A percentile compares a stretch with the other conserved stretches of the same genome.
These are phyloP conservation scores for Hemisphaericaspora subhashii DNA, from an alignment of 1,139 yeast species.

Conservation along the genomic window DNA sequence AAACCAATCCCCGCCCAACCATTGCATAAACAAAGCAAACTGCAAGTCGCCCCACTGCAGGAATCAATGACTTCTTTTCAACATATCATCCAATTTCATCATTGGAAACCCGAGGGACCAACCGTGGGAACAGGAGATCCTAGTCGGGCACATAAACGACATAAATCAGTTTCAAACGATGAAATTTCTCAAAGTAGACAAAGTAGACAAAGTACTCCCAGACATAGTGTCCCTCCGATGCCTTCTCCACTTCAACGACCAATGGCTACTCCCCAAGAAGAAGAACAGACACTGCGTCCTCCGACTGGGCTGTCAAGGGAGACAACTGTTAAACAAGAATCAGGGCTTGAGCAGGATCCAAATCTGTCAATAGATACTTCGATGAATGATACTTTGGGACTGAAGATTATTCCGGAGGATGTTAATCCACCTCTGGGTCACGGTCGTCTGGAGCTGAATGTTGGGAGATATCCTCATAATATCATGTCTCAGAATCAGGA, in stretches of 20 bases:
- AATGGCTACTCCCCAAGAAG: no score
- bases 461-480: slow-evolving; percentile 22
- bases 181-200: neutral
- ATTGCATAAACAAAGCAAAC: slow-evolving; percentile 35
- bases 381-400: slow-evolving; percentile 7
- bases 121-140: slow-evolving; percentile 14
- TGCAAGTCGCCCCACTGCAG: slow-evolving; percentile 42
- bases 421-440: slow-evolving; percentile 15
- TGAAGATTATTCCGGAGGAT: slow-evolving; percentile 11
- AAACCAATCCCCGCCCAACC: slow-evolving; percentile 49
- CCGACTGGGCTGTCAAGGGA: no score
- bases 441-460: slow-evolving; percentile 17
- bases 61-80: slow-evolving; percentile 54
- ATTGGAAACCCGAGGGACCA: slow-evolving; percentile 49
- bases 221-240: no score
- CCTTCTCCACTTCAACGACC: no score
- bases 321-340: slow-evolving; percentile 5
- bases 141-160: slow-evolving; percentile 18
- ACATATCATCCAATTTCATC: slow-evolving; percentile 53
- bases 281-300: no score
- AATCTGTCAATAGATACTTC: slow-evolving; percentile 20
- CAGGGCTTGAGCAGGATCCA: slow-evolving; percentile 12
- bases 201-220: no score
- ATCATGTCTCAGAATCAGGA: slow-evolving; percentile 16
- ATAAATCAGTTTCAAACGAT: slow-evolving; percentile 16